phyloP scores from a whole-genome alignment of 1,284 basidiomycete genomes.

The Sporisorium exsertum region DNA sequence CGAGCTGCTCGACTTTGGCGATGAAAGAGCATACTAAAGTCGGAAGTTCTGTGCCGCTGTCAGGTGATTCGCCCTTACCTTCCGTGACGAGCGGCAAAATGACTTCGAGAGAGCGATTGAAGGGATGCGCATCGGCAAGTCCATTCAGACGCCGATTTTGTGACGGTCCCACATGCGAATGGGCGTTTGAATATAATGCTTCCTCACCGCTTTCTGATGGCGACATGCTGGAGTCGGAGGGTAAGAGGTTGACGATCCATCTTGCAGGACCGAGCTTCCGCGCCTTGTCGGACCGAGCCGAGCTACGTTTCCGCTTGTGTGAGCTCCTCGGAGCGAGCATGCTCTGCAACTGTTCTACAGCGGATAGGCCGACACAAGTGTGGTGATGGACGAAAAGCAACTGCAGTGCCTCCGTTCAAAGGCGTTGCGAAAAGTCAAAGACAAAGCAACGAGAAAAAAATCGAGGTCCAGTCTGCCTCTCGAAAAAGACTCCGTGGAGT shows the following conservation, averaged over 20 bases:
- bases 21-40: constrained; percentile 17
- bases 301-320: constrained; percentile 65
- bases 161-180: background rate
- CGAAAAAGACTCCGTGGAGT: too few relatives aligned
- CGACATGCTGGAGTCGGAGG: background rate
- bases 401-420: background rate
- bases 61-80: background rate
- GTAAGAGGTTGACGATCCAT: constrained; percentile 44
- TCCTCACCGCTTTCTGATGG: background rate
- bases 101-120: constrained; percentile 58
- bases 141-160: background rate
- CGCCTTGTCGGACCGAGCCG: constrained; percentile 56
- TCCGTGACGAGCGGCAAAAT: constrained; percentile 28
- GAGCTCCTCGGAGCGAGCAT: constrained; percentile 58
- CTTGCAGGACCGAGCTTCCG: constrained; percentile 36
- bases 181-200: background rate
- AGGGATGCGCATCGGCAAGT: constrained; percentile 50
- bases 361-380: background rate
- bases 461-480: too few relatives aligned
- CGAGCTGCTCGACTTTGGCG: background rate
- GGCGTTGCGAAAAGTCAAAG: background rate
- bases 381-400: background rate
- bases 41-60: constrained; percentile 11
- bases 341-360: background rate
- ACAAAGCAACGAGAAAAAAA: background rate